Percentiles rank a stretch among this genome's conserved stretches.
Evolutionary conservation across 495 filamentous ascomycete species (phyloP).

Genomic region (Aspergillus carlsbadensis): DNA sequence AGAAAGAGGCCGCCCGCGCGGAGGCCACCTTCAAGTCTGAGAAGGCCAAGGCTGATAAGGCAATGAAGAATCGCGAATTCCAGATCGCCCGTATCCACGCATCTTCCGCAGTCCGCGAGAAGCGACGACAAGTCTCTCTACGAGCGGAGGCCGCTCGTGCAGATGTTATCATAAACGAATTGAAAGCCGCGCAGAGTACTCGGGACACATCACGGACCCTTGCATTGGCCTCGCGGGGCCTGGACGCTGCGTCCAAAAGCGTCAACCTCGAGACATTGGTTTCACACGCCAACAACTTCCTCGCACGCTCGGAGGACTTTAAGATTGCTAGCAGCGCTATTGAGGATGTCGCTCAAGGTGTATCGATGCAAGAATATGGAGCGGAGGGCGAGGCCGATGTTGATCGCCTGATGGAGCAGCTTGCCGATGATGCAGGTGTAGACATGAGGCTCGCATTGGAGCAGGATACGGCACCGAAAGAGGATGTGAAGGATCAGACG

Average conservation of each 20-base stretch:
- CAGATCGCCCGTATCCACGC: constrained; percentile 52
- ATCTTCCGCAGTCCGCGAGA: constrained; percentile 46
- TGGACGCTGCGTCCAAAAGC: constrained; percentile 44
- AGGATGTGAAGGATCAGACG: constrained; percentile 40
- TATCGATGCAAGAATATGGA: constrained; percentile 48
- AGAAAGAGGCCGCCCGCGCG: constrained; percentile 46
- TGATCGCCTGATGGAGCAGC: constrained; percentile 48
- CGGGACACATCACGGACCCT: constrained; percentile 48
- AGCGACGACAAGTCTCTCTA: constrained; percentile 45
- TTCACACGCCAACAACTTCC: constrained; percentile 48
- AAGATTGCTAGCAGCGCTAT: constrained; percentile 48
- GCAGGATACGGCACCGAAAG: constrained; percentile 35
- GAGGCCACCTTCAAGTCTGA: constrained; percentile 49
- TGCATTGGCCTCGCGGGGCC: constrained; percentile 41
- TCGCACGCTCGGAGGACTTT: constrained; percentile 47
- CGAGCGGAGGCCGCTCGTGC: constrained; percentile 47
- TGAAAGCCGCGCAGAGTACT: constrained; percentile 48
- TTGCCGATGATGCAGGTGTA: constrained; percentile 49
- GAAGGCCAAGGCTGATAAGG: constrained; percentile 48
- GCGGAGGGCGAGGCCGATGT: constrained; percentile 48
- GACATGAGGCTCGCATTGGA: constrained; percentile 45
- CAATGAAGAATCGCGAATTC: constrained; percentile 51
- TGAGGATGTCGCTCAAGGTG: constrained; percentile 46
- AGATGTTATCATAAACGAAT: constrained; percentile 51
- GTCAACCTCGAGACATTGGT: constrained; percentile 47